Conservation (phyloP, 768 basidiomycete species). For the Exidia glandulosa region DNA sequence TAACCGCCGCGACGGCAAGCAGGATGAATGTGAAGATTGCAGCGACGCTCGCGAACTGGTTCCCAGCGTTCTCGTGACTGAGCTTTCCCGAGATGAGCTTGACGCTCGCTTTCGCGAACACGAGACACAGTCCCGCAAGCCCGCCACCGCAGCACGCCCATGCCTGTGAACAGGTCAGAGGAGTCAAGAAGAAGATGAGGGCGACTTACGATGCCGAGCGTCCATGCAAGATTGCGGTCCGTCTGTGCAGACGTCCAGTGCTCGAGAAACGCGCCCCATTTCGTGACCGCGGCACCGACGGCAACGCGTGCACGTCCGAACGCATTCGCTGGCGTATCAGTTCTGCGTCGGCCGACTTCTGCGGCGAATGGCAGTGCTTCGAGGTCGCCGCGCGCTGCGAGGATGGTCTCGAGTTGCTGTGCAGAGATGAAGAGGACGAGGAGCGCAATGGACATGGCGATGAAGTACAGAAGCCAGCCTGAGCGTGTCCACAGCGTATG, state of each 20-base stretch:
- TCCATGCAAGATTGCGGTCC: constrained; percentile 82
- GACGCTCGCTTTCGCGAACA: constrained; percentile 80
- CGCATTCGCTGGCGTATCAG: not conserved
- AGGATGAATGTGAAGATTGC: constrained; percentile 59
- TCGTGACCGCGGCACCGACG: constrained; percentile 39
- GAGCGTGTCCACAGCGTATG: constrained; percentile 75
- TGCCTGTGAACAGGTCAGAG: constrained; percentile 11
- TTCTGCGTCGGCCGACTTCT: not conserved
- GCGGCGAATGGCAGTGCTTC: constrained; percentile 41
- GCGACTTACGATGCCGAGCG: constrained; percentile 56
- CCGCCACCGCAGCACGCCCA: constrained; percentile 93
- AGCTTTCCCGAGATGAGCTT: constrained; percentile 67
- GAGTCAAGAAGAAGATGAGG: not conserved
- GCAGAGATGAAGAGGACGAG: constrained; percentile 56
- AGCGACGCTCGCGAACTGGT: constrained; percentile 53
- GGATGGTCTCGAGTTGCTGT: constrained; percentile 60
- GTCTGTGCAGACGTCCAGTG: constrained; percentile 66
- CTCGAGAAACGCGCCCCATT: constrained; percentile 53
- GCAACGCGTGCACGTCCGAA: constrained; percentile 5
- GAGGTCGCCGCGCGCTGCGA: constrained; percentile 59
- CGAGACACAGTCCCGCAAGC: constrained; percentile 78
- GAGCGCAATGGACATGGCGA: constrained; percentile 63
- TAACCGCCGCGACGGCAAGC: constrained; percentile 60
- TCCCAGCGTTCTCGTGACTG: constrained; percentile 73
- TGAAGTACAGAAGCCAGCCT: constrained; percentile 89